Percentiles rank a stretch among this genome's conserved stretches.
phyloP scores from a whole-genome alignment of 805 yeast genomes.

The Cyberlindnera amylophila region DNA sequence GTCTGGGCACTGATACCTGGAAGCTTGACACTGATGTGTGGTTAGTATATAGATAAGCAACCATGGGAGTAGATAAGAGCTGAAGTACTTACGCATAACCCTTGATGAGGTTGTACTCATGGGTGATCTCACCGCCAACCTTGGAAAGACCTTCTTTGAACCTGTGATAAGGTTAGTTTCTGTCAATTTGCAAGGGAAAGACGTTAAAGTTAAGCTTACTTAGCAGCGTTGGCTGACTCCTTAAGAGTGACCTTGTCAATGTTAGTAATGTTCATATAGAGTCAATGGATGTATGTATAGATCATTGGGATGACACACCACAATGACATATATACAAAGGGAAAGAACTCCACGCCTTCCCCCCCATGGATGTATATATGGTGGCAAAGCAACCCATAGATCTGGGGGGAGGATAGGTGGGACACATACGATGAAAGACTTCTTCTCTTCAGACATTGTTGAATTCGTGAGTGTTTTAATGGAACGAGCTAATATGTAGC shows the following conservation, averaged over 20 bases:
- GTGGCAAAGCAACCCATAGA: background rate
- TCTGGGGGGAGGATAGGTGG: background rate
- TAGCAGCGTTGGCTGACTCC: conserved; percentile 30
- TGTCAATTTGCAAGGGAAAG: background rate
- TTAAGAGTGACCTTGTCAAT: conserved; percentile 35
- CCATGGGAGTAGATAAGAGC: background rate
- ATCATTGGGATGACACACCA: too few species aligned
- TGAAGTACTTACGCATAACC: conserved; percentile 42
- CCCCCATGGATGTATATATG: background rate
- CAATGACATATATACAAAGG: too few species aligned
- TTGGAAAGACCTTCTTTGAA: conserved; percentile 47
- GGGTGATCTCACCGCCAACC: conserved; percentile 58
- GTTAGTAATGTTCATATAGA: background rate
- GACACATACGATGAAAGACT: conserved; percentile 25
- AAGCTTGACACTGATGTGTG: conserved; percentile 38
- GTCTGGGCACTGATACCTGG: conserved; percentile 47
- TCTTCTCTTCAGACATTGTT: conserved; percentile 25
- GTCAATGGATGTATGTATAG: background rate
- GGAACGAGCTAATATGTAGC: background rate
- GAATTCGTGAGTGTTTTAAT: background rate
- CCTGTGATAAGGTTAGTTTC: conserved; percentile 26
- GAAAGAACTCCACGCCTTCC: too few species aligned
- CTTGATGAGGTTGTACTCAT: conserved; percentile 61
- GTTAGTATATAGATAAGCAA: background rate
- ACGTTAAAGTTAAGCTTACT: conserved; percentile 26